Evolutionary conservation across 495 filamentous ascomycete genomes (phyloP).

Genomic region (Aspergillus avenaceus): DNA sequence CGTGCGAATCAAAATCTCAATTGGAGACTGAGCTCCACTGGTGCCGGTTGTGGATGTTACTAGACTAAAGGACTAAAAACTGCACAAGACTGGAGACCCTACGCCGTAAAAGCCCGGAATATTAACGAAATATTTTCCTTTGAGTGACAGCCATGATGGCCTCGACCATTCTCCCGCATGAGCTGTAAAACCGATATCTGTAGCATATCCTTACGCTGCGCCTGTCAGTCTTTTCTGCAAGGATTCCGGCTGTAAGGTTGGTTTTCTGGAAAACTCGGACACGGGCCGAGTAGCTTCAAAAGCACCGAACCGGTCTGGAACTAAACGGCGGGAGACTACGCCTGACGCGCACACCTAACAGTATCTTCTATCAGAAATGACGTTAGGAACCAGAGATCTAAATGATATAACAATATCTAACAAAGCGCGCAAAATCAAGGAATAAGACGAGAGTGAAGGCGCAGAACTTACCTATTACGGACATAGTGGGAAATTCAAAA

Average conservation of each 20-base stretch:
- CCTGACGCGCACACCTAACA: neutral
- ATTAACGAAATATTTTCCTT: neutral
- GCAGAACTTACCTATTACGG: neutral
- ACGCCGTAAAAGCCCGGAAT: conserved; percentile 2
- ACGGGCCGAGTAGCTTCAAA: neutral
- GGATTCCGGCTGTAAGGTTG: neutral
- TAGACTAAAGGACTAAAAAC: conserved; percentile 1
- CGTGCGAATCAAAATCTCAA: conserved; percentile 6
- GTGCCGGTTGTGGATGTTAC: conserved; percentile 3
- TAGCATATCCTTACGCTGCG: neutral
- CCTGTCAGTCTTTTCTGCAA: neutral
- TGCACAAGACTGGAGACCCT: conserved; percentile 4
- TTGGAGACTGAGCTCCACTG: conserved; percentile 9
- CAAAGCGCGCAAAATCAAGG: neutral
- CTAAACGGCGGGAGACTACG: neutral
- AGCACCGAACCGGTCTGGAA: neutral
- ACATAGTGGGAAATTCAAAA: neutral
- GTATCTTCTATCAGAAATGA: neutral
- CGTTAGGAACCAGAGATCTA: neutral
- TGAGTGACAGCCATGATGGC: neutral
- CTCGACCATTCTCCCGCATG: neutral
- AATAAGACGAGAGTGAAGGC: neutral
- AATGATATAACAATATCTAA: neutral
- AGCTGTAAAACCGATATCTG: neutral
- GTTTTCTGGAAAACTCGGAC: neutral